A percentile compares a stretch with the other conserved stretches of the same genome.
Evolutionary conservation across 2,329 filamentous ascomycete species (phyloP).

Genomic region (Nemania sp.): DNA sequence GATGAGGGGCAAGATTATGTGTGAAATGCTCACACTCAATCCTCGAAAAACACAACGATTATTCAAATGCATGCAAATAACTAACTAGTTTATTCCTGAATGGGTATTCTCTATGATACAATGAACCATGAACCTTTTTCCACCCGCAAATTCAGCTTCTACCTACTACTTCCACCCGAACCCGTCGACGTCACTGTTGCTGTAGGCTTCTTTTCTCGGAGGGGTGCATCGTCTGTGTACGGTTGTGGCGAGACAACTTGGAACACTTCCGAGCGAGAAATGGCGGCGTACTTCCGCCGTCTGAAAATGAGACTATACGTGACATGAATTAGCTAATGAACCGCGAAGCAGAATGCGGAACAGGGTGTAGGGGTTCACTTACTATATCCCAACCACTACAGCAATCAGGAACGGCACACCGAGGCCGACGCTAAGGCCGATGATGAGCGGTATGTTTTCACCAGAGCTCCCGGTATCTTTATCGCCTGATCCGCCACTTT

Average conservation of each 20-base stretch:
- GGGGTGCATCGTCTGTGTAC: background rate
- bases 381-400: conserved; percentile 50
- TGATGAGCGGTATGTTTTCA: conserved; percentile 59
- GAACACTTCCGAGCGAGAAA: conserved; percentile 31
- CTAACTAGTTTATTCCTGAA: too few relatives aligned
- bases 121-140: too few relatives aligned
- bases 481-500: conserved; percentile 40
- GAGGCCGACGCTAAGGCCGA: conserved; percentile 62
- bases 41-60: too few relatives aligned
- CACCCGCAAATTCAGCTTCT: background rate
- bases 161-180: background rate
- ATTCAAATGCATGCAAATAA: too few relatives aligned
- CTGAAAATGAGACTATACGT: conserved; percentile 35
- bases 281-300: conserved; percentile 37
- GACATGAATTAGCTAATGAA: conserved; percentile 29
- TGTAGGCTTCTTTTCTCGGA: conserved; percentile 23
- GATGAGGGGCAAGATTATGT: too few relatives aligned
- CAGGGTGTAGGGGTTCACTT: conserved; percentile 39
- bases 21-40: too few relatives aligned
- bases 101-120: too few relatives aligned
- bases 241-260: conserved; percentile 34
- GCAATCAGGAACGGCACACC: conserved; percentile 56
- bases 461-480: conserved; percentile 47
- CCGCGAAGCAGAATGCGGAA: background rate
- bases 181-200: background rate